Evolutionary conservation across 176 grass and related monocot genomes (phyloP).

Genomic region (Phragmites australis): DNA sequence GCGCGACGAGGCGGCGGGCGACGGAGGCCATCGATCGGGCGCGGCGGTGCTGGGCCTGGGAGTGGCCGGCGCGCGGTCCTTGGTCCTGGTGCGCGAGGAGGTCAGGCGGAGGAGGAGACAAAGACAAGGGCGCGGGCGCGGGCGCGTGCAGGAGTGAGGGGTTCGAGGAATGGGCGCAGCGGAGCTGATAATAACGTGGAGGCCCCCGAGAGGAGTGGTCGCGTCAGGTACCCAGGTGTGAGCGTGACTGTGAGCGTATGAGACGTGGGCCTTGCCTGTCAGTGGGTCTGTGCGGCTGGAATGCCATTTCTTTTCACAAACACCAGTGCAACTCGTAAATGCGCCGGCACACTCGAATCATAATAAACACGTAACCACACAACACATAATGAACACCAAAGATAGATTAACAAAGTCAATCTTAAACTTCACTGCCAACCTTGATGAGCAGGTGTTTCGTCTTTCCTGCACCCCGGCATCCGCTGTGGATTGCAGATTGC

Average conservation of each 20-base stretch:
- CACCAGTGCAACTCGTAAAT: too few relatives aligned
- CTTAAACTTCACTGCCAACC: too few relatives aligned
- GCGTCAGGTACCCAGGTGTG: neutral
- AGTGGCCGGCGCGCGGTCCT: neutral
- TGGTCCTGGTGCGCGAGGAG: neutral
- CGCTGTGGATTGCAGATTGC: too few relatives aligned
- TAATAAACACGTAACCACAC: too few relatives aligned
- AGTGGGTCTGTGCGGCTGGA: neutral
- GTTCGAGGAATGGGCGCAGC: conserved; percentile 26
- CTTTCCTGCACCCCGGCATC: too few relatives aligned
- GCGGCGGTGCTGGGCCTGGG: neutral
- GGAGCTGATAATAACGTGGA: conserved; percentile 31
- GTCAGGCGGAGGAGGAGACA: neutral
- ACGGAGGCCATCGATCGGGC: conserved; percentile 30
- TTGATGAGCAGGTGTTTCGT: too few relatives aligned
- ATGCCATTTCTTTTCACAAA: neutral
- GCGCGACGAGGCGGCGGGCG: neutral
- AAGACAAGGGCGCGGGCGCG: neutral
- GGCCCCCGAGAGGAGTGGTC: neutral
- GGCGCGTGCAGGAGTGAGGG: conserved; percentile 29
- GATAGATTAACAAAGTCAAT: too few relatives aligned
- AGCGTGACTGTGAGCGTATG: neutral
- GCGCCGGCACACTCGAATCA: too few relatives aligned
- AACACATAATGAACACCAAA: too few relatives aligned
- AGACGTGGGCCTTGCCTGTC: neutral